Conservation (phyloP, 139 green algal species). For the Volvox africanus region DNA sequence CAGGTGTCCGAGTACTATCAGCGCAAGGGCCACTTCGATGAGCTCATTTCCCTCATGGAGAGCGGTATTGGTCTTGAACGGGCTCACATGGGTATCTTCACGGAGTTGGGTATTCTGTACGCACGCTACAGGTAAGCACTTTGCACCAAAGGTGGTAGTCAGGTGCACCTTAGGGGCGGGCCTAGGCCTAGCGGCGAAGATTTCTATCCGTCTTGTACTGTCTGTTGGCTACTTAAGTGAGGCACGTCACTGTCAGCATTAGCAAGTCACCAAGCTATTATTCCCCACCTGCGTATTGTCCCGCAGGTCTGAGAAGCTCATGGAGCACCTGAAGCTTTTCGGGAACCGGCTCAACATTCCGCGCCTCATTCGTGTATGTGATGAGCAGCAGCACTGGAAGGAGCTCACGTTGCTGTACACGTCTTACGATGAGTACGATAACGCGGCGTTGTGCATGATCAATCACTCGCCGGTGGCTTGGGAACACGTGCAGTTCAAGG, state of each 20-base stretch:
- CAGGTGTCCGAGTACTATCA: slow-evolving; percentile 93
- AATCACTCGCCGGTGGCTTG: slow-evolving; percentile 93
- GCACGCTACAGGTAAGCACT: slow-evolving; percentile 54
- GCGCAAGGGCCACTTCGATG: slow-evolving; percentile 86
- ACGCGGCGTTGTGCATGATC: slow-evolving; percentile 92
- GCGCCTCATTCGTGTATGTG: slow-evolving; percentile 94
- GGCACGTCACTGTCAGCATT: too few relatives aligned
- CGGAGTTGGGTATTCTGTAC: slow-evolving; percentile 95
- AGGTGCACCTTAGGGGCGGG: too few relatives aligned
- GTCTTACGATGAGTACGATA: slow-evolving; percentile 99
- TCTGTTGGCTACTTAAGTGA: too few relatives aligned
- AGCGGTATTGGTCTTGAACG: slow-evolving; percentile 96
- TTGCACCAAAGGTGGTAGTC: too few relatives aligned
- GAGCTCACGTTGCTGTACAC: slow-evolving; percentile 98
- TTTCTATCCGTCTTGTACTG: too few relatives aligned
- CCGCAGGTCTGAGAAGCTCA: slow-evolving; percentile 89
- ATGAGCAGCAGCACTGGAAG: slow-evolving; percentile 96
- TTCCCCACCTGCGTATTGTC: too few relatives aligned
- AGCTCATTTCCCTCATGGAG: slow-evolving; percentile 98
- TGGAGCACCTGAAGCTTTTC: slow-evolving; percentile 99
- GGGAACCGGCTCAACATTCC: slow-evolving; percentile 97
- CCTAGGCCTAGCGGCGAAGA: too few relatives aligned
- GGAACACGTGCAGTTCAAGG: slow-evolving; percentile 98
- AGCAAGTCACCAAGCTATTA: too few relatives aligned
- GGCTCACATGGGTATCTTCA: slow-evolving; percentile 99